These are phyloP conservation scores for Lodderomyces oxycetoniae DNA, from an alignment of 1,139 yeast genomes.

Conservation along the genomic window DNA sequence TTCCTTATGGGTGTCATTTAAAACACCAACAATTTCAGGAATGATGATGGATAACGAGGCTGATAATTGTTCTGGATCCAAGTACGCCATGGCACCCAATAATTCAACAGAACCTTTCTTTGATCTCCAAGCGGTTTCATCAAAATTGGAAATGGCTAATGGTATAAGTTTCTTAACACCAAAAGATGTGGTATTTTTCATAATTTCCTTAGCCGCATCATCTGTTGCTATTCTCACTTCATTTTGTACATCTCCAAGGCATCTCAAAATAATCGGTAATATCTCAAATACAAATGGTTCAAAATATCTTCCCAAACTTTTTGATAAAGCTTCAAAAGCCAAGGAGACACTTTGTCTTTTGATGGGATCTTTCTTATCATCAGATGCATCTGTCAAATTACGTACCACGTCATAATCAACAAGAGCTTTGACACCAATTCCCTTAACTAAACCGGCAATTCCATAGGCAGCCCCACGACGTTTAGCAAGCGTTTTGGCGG, in stretches of 20 bases:
- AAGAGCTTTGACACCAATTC: slow-evolving; percentile 76
- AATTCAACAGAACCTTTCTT: slow-evolving; percentile 96
- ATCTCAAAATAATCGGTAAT: slow-evolving; percentile 72
- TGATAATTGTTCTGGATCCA: slow-evolving; percentile 91
- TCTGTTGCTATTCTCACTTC: slow-evolving; percentile 91
- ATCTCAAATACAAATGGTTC: slow-evolving; percentile 94
- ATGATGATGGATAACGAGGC: slow-evolving; percentile 83
- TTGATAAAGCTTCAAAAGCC: slow-evolving; percentile 81
- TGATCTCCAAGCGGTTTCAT: slow-evolving; percentile 92
- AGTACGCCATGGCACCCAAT: slow-evolving; percentile 95
- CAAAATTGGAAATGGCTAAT: slow-evolving; percentile 77
- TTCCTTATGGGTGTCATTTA: slow-evolving; percentile 93
- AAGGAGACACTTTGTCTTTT: slow-evolving; percentile 87
- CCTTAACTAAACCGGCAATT: slow-evolving; percentile 87
- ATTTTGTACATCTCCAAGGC: slow-evolving; percentile 76
- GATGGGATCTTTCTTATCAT: slow-evolving; percentile 70
- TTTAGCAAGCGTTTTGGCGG: slow-evolving; percentile 44
- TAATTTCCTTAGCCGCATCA: slow-evolving; percentile 78
- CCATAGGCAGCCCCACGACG: slow-evolving; percentile 97
- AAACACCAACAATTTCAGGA: slow-evolving; percentile 93
- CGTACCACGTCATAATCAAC: slow-evolving; percentile 75
- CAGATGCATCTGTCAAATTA: slow-evolving; percentile 76
- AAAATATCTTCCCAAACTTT: slow-evolving; percentile 65
- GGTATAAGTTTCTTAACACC: slow-evolving; percentile 93
- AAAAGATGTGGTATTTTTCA: slow-evolving; percentile 86